Evolutionary conservation across 164 flowering plant species (phyloP), one percentile per base, ranked within the genome.

Genomic region (Echeveria elegans): DNA sequence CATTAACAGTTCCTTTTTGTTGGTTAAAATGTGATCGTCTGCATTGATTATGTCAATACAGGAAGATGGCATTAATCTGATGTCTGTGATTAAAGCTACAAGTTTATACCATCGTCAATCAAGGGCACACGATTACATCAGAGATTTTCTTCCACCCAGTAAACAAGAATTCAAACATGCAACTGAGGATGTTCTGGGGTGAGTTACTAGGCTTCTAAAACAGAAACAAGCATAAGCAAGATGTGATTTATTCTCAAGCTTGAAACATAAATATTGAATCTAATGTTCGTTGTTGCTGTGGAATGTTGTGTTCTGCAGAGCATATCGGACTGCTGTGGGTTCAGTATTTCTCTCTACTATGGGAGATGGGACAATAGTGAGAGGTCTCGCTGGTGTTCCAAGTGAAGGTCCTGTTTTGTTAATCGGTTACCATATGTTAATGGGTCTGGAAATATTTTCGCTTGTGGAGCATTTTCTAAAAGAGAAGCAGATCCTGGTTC

Each of bases 351-450:
- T 88, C 69, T 94, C 99, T 66, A 94, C 99, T 30, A 58, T 83
- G 75, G 83, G 77, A 69, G 90, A 94, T 76, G 99, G 97, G 4
- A 86, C 47, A 45, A 83, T 91, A 66, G 99, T 94, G 68, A 77
- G 73, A 72, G 96, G 99, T 70, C 88, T 94, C 71, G 75, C 77
- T 2, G 97, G 94, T 29, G 83, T 93, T 72, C 98, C 99, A 9
- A 64, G 71, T 75, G 86, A 91, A 78, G 99, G 99, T 67, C 99
- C 94, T 29, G 87, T 93, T 43, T 69, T 93, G 56, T 72, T 88
- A 29, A 90, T 93, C 66, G 98, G 99, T 60, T 81, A 91, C 77
- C 99, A 91, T 78, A 94, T 89, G 92, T 71, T 94, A 69, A 36
- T 89, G 83, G 99, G 97, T 59, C 12, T 83, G 1, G 99, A 94